phyloP scores from a whole-genome alignment of 176 grass and related monocot species.

The Cenchrus purpureus region DNA sequence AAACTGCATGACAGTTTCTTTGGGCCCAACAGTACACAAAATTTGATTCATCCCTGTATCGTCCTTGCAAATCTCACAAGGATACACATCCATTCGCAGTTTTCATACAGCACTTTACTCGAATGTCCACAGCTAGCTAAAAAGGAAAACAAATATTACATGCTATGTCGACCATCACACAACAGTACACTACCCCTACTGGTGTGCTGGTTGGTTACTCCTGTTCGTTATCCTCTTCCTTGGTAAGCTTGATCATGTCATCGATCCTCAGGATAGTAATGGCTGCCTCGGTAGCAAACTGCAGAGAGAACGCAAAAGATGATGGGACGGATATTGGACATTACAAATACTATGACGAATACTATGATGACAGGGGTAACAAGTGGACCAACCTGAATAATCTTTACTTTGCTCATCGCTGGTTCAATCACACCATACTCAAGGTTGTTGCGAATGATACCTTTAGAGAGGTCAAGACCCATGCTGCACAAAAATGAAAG shows the following conservation, averaged over 20 bases:
- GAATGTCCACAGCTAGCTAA: background rate
- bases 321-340: background rate
- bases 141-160: slow-evolving; percentile 6
- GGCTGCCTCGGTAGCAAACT: slow-evolving; percentile 95
- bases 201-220: slow-evolving; percentile 19
- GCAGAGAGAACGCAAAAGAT: background rate
- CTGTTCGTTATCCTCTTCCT: slow-evolving; percentile 79
- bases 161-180: slow-evolving; percentile 4
- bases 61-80: background rate
- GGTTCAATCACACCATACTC: slow-evolving; percentile 94
- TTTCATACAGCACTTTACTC: slow-evolving; percentile 5
- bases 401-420: slow-evolving; percentile 98
- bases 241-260: slow-evolving; percentile 92
- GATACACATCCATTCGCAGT: background rate
- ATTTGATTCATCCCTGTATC: background rate
- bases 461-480: slow-evolving; percentile 88
- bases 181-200: background rate
- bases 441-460: slow-evolving; percentile 79
- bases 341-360: background rate
- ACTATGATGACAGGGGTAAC: background rate
- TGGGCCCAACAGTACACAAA: background rate
- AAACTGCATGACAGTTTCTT: too few species aligned
- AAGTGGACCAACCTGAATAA: slow-evolving; percentile 54
- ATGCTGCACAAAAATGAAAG: slow-evolving; percentile 51
- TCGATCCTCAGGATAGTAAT: slow-evolving; percentile 96